Conservation (phyloP, 331 rosid genomes). For the Spiraea crenata region DNA sequence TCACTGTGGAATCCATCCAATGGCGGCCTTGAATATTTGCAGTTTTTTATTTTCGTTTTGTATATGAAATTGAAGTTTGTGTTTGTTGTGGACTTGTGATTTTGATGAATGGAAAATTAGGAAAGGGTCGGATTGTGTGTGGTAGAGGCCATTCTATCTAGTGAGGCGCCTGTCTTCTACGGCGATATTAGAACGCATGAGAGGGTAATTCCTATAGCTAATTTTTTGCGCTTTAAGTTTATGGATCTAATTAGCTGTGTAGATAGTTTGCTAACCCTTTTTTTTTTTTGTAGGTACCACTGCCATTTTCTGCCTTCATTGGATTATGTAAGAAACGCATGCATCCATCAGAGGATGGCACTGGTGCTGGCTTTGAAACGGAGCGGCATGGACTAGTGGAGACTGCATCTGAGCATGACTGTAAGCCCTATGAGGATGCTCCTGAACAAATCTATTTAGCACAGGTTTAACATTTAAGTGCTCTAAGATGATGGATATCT, state of each 20-base stretch:
- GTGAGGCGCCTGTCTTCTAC: slow-evolving; percentile 70
- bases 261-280: slow-evolving; percentile 5
- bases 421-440: slow-evolving; percentile 44
- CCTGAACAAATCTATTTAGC: slow-evolving; percentile 75
- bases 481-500: slow-evolving; percentile 9
- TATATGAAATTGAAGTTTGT: not conserved
- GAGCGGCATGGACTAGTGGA: slow-evolving; percentile 24
- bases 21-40: slow-evolving; percentile 77
- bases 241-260: slow-evolving; percentile 8
- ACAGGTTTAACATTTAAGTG: slow-evolving; percentile 51
- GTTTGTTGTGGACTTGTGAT: not conserved
- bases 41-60: slow-evolving; percentile 32
- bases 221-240: slow-evolving; percentile 9
- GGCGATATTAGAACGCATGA: slow-evolving; percentile 89
- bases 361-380: slow-evolving; percentile 22
- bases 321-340: slow-evolving; percentile 52
- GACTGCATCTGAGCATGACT: slow-evolving; percentile 22
- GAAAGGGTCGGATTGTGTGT: slow-evolving; percentile 61
- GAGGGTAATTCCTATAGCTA: slow-evolving; percentile 47
- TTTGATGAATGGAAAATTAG: slow-evolving; percentile 30
- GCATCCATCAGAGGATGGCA: slow-evolving; percentile 28
- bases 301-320: slow-evolving; percentile 68
- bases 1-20: slow-evolving; percentile 68
- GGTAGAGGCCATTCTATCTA: slow-evolving; percentile 89
- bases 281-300: slow-evolving; percentile 61